Percentiles rank a stretch among this genome's conserved stretches.
Conservation (phyloP, 140 eudicot genomes). For the Anethum foeniculum region DNA sequence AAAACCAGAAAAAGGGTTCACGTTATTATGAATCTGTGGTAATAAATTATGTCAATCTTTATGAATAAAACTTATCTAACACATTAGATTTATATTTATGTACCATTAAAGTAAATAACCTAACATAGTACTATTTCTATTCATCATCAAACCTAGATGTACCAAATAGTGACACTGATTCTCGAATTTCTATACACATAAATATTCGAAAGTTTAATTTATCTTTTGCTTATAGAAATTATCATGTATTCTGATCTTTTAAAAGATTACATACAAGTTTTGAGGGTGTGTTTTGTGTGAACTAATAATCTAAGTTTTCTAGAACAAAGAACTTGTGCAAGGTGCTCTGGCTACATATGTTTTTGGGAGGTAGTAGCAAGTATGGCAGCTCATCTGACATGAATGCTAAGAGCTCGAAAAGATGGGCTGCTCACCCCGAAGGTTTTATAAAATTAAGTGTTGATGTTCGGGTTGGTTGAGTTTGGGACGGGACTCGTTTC, state of each 20-base stretch:
- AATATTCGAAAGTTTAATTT: no score
- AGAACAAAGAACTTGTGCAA: background rate
- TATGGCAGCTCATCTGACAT: background rate
- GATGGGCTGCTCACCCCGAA: background rate
- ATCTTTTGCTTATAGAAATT: no score
- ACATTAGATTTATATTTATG: no score
- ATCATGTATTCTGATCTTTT: no score
- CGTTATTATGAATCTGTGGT: background rate
- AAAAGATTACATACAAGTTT: background rate
- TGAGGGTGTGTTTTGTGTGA: constrained; percentile 1
- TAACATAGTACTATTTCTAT: background rate
- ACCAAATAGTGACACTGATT: no score
- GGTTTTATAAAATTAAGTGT: background rate
- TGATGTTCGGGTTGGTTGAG: background rate
- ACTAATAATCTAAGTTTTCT: background rate
- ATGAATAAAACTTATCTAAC: background rate
- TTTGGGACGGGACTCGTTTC: background rate
- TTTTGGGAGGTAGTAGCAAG: background rate
- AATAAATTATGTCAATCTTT: background rate
- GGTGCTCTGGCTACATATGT: background rate
- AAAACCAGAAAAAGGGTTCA: background rate
- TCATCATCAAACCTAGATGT: background rate
- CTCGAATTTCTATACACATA: background rate
- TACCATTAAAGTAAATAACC: no score
- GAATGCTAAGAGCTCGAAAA: background rate